These are phyloP conservation scores for Claviceps sp. DNA, from an alignment of 2,329 filamentous ascomycete species.

Conservation along the genomic window DNA sequence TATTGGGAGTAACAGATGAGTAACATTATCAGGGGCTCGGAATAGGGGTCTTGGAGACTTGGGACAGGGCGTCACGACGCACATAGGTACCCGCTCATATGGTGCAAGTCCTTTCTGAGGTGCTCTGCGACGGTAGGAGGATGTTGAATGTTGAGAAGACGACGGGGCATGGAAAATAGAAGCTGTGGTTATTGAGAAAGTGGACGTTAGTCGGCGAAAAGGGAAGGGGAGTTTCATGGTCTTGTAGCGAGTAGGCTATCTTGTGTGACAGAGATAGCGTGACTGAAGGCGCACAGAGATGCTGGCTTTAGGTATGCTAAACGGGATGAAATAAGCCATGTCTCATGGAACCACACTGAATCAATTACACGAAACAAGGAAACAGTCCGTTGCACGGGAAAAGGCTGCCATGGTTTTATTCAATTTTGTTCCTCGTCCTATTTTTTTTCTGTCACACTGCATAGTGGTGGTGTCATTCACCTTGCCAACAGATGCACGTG, in stretches of 20 bases:
- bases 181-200: not conserved
- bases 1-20: not conserved
- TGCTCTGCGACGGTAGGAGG: not conserved
- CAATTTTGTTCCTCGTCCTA: too few species aligned
- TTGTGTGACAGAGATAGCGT: conserved; percentile 3
- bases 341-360: not conserved
- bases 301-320: conserved; percentile 3
- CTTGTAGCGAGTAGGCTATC: not conserved
- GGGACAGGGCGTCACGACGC: too few species aligned
- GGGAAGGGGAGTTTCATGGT: not conserved
- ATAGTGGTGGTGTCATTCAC: too few species aligned
- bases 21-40: too few species aligned
- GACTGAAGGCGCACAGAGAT: conserved; percentile 2
- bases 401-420: too few species aligned
- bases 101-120: too few species aligned
- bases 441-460: too few species aligned
- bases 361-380: not conserved
- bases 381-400: not conserved
- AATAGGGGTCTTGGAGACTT: too few species aligned
- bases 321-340: not conserved
- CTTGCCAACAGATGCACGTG: too few species aligned
- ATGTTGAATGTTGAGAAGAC: not conserved
- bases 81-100: too few species aligned
- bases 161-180: not conserved
- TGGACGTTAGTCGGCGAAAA: not conserved